A percentile compares a stretch with the other conserved stretches of the same genome.
These are phyloP conservation scores for Serendipita vermifera DNA, from an alignment of 768 basidiomycete species.

Conservation along the genomic window DNA sequence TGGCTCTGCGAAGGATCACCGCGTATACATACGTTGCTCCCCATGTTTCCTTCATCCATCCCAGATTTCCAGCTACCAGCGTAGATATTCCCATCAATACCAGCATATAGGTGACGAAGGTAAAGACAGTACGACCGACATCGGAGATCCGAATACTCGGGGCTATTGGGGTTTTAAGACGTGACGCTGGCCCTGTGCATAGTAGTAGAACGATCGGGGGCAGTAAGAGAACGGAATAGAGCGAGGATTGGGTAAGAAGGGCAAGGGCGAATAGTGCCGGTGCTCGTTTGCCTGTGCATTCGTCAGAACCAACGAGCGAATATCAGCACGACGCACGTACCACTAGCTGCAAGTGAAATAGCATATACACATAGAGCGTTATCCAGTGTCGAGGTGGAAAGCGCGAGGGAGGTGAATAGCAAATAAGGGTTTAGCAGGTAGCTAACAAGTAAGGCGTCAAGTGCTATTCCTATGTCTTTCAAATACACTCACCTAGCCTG, in stretches of 20 bases:
- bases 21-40: conserved; percentile 53
- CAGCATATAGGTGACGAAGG: conserved; percentile 40
- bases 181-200: conserved; percentile 46
- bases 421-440: conserved; percentile 87
- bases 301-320: neutral
- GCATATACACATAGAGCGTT: conserved; percentile 55
- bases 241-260: conserved; percentile 53
- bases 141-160: conserved; percentile 17
- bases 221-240: conserved; percentile 57
- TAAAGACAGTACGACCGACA: conserved; percentile 28
- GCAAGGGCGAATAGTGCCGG: conserved; percentile 54
- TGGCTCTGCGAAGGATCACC: neutral
- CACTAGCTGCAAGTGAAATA: conserved; percentile 56
- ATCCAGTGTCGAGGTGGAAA: conserved; percentile 74
- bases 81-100: conserved; percentile 40
- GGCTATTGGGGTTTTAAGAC: conserved; percentile 46
- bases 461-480: neutral
- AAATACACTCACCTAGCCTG: conserved; percentile 47
- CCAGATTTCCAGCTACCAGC: conserved; percentile 44
- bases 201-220: conserved; percentile 55
- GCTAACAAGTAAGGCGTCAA: conserved; percentile 28
- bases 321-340: conserved; percentile 26
- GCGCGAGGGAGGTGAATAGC: conserved; percentile 61
- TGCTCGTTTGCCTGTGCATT: conserved; percentile 40
- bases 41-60: conserved; percentile 72